Evolutionary conservation across 768 basidiomycete species (phyloP), one percentile per base, ranked within the genome.

Genomic region (Boletellus ananiceps): DNA sequence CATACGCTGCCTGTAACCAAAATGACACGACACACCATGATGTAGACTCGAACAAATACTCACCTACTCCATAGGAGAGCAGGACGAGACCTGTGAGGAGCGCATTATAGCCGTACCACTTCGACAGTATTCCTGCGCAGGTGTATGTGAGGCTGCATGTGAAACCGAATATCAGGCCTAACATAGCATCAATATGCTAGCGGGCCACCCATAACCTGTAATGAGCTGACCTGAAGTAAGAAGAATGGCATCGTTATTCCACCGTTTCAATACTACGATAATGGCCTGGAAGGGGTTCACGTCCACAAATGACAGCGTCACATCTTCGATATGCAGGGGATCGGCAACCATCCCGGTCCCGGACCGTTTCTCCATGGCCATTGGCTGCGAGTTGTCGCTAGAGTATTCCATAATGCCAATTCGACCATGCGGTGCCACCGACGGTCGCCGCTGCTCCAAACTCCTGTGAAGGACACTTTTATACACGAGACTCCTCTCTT

Each of bases 401-500:
- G 37, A 11, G 1, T 38, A 5, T 29, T 39, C 37, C 8, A 18
- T 29, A 14, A 2, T 27, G 27, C n/a, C 60, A n/a, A 43, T 52
- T 21, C 2, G 47, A 35, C 35, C 31, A 15, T 9, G 32, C 16
- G 33, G 14, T 11, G 47, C 43, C 23, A 56, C 33, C 27, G 56
- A 55, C 21, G 46, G 50, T 14, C 45, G 54, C 16, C 50, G 54
- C 13, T 63, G 65, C 38, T 65, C 62, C 9, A 73, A 44, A 18
- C 75, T 72, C 41, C 69, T 69, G 52, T 72, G 76, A 44, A 88
- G 69, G 1, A 83, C 79, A 21, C 74, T 74, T 60, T 90, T 88
- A 62, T 93, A 96, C 1, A 80, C 77, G 14, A 86, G 66, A 47
- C 90, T 93, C 42, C 93, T 82, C 60, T 93, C 88, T 54, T 77